Conservation (phyloP, 208 protist genomes). For the Trypanosoma scelopori region DNA sequence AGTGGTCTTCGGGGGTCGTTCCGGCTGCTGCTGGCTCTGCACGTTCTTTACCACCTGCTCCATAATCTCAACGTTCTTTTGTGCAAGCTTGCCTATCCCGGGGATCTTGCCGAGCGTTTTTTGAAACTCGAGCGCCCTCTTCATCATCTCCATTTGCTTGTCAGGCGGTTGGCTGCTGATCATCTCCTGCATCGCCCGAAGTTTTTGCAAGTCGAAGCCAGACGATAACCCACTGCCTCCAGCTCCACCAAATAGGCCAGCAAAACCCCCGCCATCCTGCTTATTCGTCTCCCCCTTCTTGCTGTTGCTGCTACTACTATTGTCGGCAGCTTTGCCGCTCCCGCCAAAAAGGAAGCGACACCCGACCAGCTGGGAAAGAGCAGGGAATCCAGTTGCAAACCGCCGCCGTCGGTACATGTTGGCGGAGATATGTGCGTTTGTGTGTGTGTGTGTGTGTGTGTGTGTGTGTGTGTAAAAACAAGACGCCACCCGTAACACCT, state of each 20-base stretch:
- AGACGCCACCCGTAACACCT: background rate
- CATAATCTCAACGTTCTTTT: slow-evolving; percentile 71
- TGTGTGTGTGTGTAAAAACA: no score
- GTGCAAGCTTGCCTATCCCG: slow-evolving; percentile 60
- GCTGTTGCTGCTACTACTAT: slow-evolving; percentile 11
- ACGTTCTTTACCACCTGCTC: slow-evolving; percentile 63
- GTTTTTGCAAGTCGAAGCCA: slow-evolving; percentile 59
- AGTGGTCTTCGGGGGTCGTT: background rate
- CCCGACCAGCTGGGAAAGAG: background rate
- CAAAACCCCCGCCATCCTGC: background rate
- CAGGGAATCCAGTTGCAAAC: slow-evolving; percentile 1
- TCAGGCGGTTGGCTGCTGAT: slow-evolving; percentile 73
- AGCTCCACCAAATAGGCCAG: background rate
- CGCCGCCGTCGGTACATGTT: slow-evolving; percentile 22
- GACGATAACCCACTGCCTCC: slow-evolving; percentile 35
- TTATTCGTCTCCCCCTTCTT: slow-evolving; percentile 4
- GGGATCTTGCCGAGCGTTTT: slow-evolving; percentile 79
- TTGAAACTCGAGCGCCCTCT: slow-evolving; percentile 81
- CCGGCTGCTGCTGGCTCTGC: slow-evolving; percentile 1
- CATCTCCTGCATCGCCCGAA: slow-evolving; percentile 74
- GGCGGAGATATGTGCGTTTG: background rate
- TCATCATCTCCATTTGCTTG: slow-evolving; percentile 82
- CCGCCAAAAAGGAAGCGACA: slow-evolving; percentile 11
- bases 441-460: no score
- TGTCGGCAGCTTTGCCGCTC: background rate